Conservation (phyloP, 2,329 filamentous ascomycete genomes). For the Epichloe bromicola region DNA sequence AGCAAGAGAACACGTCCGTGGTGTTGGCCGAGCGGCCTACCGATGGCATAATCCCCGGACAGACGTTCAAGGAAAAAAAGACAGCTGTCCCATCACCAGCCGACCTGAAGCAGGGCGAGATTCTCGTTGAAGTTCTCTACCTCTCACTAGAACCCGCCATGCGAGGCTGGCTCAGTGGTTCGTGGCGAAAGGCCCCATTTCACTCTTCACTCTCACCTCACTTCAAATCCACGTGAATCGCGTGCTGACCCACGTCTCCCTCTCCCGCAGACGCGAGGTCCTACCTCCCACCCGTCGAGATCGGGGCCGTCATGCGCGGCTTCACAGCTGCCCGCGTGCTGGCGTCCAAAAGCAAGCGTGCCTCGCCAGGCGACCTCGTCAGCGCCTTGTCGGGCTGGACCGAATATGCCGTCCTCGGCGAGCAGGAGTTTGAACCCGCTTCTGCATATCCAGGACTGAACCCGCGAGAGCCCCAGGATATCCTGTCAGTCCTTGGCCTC, state of each 20-base stretch:
- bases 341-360: conserved; percentile 42
- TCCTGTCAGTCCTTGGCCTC: conserved; percentile 48
- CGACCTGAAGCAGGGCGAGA: conserved; percentile 49
- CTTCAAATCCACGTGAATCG: neutral
- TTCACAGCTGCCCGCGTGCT: conserved; percentile 45
- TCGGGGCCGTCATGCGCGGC: conserved; percentile 58
- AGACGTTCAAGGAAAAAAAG: conserved; percentile 46
- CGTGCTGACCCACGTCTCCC: neutral
- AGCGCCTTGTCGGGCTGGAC: conserved; percentile 47
- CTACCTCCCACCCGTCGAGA: conserved; percentile 55
- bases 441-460: conserved; percentile 26
- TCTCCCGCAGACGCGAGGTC: conserved; percentile 29
- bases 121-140: conserved; percentile 49
- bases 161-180: conserved; percentile 56
- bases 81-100: conserved; percentile 35
- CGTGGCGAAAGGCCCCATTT: conserved; percentile 5
- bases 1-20: conserved; percentile 34
- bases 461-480: conserved; percentile 36
- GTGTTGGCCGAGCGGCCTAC: conserved; percentile 52
- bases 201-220: neutral
- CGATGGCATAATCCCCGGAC: conserved; percentile 46
- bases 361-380: conserved; percentile 46
- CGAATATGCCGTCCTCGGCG: conserved; percentile 46
- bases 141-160: conserved; percentile 64
- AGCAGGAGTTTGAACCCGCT: conserved; percentile 33